Evolutionary conservation across 148 eudicot species (phyloP).

Genomic region (Polygonum aviculare): DNA sequence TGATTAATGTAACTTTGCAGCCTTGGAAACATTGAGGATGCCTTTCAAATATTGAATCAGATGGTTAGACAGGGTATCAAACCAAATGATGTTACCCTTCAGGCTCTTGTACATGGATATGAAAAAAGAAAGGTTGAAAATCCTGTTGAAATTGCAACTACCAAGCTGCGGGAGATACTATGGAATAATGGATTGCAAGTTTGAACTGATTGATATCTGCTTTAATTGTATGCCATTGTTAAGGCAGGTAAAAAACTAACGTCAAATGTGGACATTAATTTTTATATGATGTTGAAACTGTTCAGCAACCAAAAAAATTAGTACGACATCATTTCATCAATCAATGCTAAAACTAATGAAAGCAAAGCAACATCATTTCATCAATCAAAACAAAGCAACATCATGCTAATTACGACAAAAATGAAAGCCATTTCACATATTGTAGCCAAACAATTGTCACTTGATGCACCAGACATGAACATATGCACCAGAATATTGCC

Average conservation of each 20-base stretch:
- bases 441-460: no score
- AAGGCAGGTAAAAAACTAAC: neutral
- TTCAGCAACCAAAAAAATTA: no score
- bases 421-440: no score
- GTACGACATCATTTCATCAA: no score
- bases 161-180: slow-evolving; percentile 22
- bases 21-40: slow-evolving; percentile 28
- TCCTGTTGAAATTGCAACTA: slow-evolving; percentile 26
- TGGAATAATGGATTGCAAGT: slow-evolving; percentile 17
- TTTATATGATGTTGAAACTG: no score
- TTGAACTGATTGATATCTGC: neutral
- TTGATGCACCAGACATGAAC: no score
- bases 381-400: no score
- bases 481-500: no score
- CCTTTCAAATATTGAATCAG: slow-evolving; percentile 24
- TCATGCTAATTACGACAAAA: no score
- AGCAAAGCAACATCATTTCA: no score
- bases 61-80: slow-evolving; percentile 22
- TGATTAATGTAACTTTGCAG: slow-evolving; percentile 43
- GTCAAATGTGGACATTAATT: neutral
- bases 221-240: neutral
- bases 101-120: slow-evolving; percentile 30
- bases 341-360: no score
- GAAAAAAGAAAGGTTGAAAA: slow-evolving; percentile 20
- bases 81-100: slow-evolving; percentile 38